A percentile compares a stretch with the other conserved stretches of the same genome.
Evolutionary conservation across 176 grass and related monocot genomes (phyloP).

Genomic region (Phoenix dactylifera): DNA sequence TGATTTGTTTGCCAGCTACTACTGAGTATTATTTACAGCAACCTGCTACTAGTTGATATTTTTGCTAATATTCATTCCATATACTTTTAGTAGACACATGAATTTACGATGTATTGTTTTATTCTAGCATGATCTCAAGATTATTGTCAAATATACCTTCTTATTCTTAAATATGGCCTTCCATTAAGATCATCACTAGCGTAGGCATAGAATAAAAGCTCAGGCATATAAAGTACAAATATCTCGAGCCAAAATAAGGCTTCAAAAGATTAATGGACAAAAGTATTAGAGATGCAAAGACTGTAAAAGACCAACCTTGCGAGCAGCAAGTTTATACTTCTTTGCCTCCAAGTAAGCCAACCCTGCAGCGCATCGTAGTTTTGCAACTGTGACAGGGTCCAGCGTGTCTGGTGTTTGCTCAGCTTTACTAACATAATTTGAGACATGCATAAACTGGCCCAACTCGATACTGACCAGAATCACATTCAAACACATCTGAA

Average conservation of each 20-base stretch:
- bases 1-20: no score
- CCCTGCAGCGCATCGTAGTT: conserved; percentile 75
- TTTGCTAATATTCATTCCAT: no score
- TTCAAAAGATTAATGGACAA: background rate
- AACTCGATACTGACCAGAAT: conserved; percentile 92
- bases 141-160: no score
- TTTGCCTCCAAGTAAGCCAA: conserved; percentile 76
- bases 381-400: conserved; percentile 39
- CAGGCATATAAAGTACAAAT: no score
- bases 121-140: no score
- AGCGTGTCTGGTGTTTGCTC: conserved; percentile 65
- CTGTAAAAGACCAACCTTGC: conserved; percentile 52
- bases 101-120: no score
- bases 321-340: conserved; percentile 92
- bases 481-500: conserved; percentile 96
- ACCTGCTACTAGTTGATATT: no score
- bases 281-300: background rate
- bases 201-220: no score
- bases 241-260: background rate
- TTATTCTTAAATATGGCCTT: no score
- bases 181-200: no score
- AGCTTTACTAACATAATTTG: conserved; percentile 87
- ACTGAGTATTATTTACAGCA: no score
- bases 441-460: conserved; percentile 71
- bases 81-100: no score